These are phyloP conservation scores for Trifolium dubium DNA, from an alignment of 306 rosid species.

Conservation along the genomic window DNA sequence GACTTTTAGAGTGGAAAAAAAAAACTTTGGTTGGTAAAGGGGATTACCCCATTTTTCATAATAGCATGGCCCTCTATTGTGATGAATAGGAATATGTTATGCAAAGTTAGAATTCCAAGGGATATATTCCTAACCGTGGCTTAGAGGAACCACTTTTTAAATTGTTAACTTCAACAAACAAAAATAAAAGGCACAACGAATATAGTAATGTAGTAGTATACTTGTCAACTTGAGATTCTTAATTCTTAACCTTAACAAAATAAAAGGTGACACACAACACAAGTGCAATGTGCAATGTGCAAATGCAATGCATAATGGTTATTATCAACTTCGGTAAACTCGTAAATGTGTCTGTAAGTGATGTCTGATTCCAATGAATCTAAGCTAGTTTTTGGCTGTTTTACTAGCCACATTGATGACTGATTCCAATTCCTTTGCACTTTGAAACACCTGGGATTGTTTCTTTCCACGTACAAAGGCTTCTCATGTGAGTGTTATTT, in stretches of 20 bases:
- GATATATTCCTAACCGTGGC: slow-evolving; percentile 8
- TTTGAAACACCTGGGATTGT: slow-evolving; percentile 40
- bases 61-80: neutral
- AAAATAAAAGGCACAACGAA: neutral
- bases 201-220: neutral
- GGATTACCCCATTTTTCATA: neutral
- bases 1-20: too few relatives aligned
- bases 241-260: neutral
- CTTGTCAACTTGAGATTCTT: slow-evolving; percentile 12
- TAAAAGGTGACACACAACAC: neutral
- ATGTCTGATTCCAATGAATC: slow-evolving; percentile 29
- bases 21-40: neutral
- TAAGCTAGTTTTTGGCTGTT: slow-evolving; percentile 30
- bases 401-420: slow-evolving; percentile 13
- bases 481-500: slow-evolving; percentile 20
- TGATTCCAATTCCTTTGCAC: slow-evolving; percentile 24
- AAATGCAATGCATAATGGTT: neutral
- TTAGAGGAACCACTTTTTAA: slow-evolving; percentile 19
- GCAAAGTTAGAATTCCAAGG: neutral
- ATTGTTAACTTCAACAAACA: neutral
- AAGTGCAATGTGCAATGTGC: too few relatives aligned
- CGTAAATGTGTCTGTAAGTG: slow-evolving; percentile 31
- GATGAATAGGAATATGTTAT: slow-evolving; percentile 6
- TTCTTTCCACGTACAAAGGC: slow-evolving; percentile 45
- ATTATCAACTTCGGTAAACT: slow-evolving; percentile 31